Evolutionary conservation across 495 filamentous ascomycete genomes (phyloP), one percentile per base, ranked within the genome.

Genomic region (Aspergillus nanangensis): DNA sequence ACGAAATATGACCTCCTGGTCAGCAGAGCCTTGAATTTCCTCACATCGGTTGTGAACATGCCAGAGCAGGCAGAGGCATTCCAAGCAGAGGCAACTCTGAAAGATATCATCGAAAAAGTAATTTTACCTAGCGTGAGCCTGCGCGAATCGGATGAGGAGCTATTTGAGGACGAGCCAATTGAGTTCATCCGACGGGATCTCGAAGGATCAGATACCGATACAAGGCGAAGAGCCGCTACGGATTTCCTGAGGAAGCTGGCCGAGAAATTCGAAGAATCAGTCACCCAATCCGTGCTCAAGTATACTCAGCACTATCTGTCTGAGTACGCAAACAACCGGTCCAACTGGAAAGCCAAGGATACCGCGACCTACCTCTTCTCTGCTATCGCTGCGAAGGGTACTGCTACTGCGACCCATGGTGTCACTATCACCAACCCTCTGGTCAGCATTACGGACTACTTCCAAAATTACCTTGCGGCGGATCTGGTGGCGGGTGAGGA

Each of bases 91-190:
- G 74, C 71, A 13, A 83, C 84, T 2, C 66, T 96, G 43, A 72
- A 76, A 19, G 84, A 95, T 56, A 85, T 99, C 19, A 84, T 96
- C 25, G 88, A 96, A 64, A 94, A 94, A 68, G 94, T 96, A 20
- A 83, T 99, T 36, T 67, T 99, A 43, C 94, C 94, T 25, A 99
- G 96, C 52, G 81, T 97, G 41, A 82, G 81, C 10, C 75, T 99
- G 18, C 80, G 94, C 33, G 90, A 94, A 50, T 88, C 90, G 2
- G 94, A 99, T 47, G 81, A 95, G 48, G 94, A 99, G 60, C 74
- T 95, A 27, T 96, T 97, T 53, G 94, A 97, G 60, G 94, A 99
- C 56, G 94, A 99, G 62, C 94, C 94, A 3, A 96, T 99, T 60
- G 94, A 99, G 61, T 99, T 95, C 65, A 97, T 97, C 57, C 77